These are phyloP conservation scores for Uronychia binucleata DNA, from an alignment of 73 alveolate genomes.

Conservation along the genomic window DNA sequence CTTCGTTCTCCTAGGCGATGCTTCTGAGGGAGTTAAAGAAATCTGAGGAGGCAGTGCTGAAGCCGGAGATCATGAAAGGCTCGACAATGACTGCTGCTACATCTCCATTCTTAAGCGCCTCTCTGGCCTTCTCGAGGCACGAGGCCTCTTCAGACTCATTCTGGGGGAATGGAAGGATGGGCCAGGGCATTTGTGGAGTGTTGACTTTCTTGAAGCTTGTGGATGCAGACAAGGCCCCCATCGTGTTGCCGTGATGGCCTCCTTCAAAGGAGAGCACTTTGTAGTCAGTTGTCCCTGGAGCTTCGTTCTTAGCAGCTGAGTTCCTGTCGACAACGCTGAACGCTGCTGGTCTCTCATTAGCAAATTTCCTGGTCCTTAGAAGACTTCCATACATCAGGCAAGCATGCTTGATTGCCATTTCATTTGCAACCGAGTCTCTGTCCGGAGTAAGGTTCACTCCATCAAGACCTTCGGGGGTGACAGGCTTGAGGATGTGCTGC, in stretches of 20 bases:
- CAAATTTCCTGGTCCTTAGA: slow-evolving; percentile 4
- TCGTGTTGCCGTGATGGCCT: slow-evolving; percentile 60
- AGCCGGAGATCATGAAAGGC: slow-evolving; percentile 23
- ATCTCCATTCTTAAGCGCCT: slow-evolving; percentile 6
- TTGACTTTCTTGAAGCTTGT: slow-evolving; percentile 23
- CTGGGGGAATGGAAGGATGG: slow-evolving; percentile 40
- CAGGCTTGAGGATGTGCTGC: slow-evolving; percentile 38
- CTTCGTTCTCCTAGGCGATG: slow-evolving; percentile 26
- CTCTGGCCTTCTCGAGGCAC: slow-evolving; percentile 12
- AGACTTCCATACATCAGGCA: slow-evolving; percentile 35
- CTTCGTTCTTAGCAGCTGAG: background rate
- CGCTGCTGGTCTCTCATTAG: background rate
- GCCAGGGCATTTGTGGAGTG: slow-evolving; percentile 31
- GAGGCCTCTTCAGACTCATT: slow-evolving; percentile 15
- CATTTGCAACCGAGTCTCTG: slow-evolving; percentile 49
- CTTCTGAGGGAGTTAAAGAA: slow-evolving; percentile 20
- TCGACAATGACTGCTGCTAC: slow-evolving; percentile 52
- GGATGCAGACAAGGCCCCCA: slow-evolving; percentile 27
- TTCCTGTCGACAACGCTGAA: background rate
- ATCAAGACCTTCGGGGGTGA: slow-evolving; percentile 51
- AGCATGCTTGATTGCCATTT: slow-evolving; percentile 45
- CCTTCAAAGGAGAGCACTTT: slow-evolving; percentile 46
- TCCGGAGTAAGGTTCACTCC: slow-evolving; percentile 27
- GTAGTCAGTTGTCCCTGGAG: slow-evolving; percentile 6
- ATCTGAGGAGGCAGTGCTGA: slow-evolving; percentile 24